Evolutionary conservation across 192 early-diverging fungal genomes (phyloP).

Genomic region (Umbelopsis sp.): DNA sequence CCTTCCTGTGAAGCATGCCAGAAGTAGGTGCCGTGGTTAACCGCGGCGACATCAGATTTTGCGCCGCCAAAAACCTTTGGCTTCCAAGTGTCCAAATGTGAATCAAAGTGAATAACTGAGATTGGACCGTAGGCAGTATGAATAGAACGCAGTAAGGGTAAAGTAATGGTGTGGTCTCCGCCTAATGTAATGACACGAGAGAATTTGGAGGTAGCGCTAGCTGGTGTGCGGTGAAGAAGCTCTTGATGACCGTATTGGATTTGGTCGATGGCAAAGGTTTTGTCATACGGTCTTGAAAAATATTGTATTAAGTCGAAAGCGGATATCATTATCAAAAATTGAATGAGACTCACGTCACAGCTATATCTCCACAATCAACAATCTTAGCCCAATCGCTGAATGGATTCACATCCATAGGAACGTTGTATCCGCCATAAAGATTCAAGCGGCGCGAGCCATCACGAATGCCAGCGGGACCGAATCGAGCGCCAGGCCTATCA

Average conservation of each 20-base stretch:
- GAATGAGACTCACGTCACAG: conserved; percentile 9
- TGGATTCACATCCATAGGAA: conserved; percentile 31
- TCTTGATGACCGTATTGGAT: conserved; percentile 30
- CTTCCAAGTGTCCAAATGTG: conserved; percentile 28
- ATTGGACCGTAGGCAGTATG: conserved; percentile 22
- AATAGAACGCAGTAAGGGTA: conserved; percentile 1
- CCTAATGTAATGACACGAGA: conserved; percentile 36
- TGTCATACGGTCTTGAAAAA: conserved; percentile 24
- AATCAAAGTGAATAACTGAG: conserved; percentile 30
- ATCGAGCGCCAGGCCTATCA: conserved; percentile 34
- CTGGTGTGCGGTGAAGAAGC: conserved; percentile 27
- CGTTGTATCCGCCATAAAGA: conserved; percentile 31
- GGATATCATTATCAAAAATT: background rate
- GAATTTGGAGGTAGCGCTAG: background rate
- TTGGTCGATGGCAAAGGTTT: conserved; percentile 31
- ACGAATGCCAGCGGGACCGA: conserved; percentile 40
- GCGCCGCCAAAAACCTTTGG: conserved; percentile 20
- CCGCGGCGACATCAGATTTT: conserved; percentile 3
- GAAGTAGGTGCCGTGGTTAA: conserved; percentile 41
- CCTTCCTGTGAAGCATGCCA: conserved; percentile 41
- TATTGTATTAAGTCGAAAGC: background rate
- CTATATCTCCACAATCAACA: conserved; percentile 41
- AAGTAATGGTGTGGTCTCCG: conserved; percentile 36
- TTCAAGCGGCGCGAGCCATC: conserved; percentile 39
- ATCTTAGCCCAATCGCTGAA: conserved; percentile 37